phyloP scores from a whole-genome alignment of 129 eudicot genomes.

The Scalesia atractyloides region DNA sequence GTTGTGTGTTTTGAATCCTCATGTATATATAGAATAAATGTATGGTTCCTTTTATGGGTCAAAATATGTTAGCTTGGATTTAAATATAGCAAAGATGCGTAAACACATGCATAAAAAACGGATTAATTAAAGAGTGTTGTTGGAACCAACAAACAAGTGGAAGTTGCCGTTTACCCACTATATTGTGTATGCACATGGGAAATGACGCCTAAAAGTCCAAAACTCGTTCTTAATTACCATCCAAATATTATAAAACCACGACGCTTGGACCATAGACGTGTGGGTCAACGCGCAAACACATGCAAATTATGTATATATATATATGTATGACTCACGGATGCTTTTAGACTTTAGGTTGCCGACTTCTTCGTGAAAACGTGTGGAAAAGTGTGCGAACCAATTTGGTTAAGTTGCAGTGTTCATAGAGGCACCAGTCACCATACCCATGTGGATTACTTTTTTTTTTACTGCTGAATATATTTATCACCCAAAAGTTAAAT shows the following conservation, averaged over 20 bases:
- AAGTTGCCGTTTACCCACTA: constrained; percentile 33
- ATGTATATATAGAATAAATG: too few relatives aligned
- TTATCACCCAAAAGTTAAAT: too few relatives aligned
- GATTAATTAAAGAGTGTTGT: constrained; percentile 17
- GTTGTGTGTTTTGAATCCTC: too few relatives aligned
- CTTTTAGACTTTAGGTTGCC: constrained; percentile 13
- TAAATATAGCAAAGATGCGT: background rate
- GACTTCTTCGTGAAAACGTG: constrained; percentile 1
- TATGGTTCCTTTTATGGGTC: constrained; percentile 1
- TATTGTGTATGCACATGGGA: constrained; percentile 18
- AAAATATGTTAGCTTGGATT: constrained; percentile 19
- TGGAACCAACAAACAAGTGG: constrained; percentile 26
- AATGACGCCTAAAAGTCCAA: constrained; percentile 16
- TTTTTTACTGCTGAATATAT: too few relatives aligned
- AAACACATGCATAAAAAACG: constrained; percentile 34
- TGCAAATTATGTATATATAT: background rate
- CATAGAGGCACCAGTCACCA: too few relatives aligned
- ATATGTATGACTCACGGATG: background rate
- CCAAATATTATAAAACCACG: background rate
- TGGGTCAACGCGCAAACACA: constrained; percentile 43
- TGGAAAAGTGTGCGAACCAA: constrained; percentile 22
- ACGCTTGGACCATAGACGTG: constrained; percentile 20
- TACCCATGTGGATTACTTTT: too few relatives aligned
- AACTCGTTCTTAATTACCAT: constrained; percentile 37
- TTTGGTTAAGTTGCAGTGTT: too few relatives aligned